phyloP scores from a whole-genome alignment of 257 asterid species.

The Solanum virginianum region DNA sequence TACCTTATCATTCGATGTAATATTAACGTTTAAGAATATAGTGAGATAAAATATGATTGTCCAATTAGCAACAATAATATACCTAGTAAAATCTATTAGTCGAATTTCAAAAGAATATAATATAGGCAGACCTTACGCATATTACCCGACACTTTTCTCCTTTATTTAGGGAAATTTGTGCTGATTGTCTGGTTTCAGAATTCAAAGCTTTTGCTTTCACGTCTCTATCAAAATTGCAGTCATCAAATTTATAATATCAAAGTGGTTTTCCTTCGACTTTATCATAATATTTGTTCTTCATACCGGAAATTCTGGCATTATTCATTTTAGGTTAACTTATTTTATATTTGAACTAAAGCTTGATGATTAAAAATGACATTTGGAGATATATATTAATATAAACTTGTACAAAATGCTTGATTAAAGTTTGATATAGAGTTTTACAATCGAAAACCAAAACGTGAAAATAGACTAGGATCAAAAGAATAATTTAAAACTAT shows the following conservation, averaged over 20 bases:
- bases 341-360: no score
- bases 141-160: neutral
- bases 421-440: no score
- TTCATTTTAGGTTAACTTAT: no score
- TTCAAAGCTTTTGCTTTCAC: neutral
- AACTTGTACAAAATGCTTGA: neutral
- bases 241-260: neutral
- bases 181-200: neutral
- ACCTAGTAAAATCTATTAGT: accelerated
- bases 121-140: no score
- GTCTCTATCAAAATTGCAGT: neutral
- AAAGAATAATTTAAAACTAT: neutral
- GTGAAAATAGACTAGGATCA: no score
- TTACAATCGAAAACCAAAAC: no score
- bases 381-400: no score
- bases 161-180: neutral
- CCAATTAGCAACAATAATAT: neutral
- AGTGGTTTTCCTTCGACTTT: neutral
- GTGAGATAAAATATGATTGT: neutral
- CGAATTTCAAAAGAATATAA: no score
- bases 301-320: neutral
- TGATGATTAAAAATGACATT: no score
- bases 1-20: no score
- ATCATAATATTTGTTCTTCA: neutral
- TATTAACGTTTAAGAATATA: neutral